Evolutionary conservation across 148 eudicot species (phyloP).

Genomic region (Gaultheria prostrata): DNA sequence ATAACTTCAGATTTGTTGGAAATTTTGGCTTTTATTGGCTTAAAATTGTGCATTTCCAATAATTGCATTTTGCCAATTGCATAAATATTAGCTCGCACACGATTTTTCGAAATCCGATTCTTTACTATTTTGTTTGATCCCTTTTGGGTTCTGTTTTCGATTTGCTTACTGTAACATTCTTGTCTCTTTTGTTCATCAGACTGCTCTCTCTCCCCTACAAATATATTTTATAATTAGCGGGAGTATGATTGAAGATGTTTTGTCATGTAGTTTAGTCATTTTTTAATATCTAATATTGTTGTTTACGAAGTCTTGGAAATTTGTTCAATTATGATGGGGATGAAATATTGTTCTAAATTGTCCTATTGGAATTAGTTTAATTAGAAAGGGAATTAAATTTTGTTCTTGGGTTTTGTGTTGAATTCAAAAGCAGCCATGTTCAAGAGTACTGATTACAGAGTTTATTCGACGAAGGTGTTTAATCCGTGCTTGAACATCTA

Average conservation of each 20-base stretch:
- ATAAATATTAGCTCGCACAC: not conserved
- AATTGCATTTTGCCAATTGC: not conserved
- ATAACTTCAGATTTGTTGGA: not conserved
- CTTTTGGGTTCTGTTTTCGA: constrained; percentile 4
- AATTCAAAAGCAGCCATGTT: not conserved
- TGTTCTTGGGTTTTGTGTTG: constrained; percentile 7
- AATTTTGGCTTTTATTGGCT: not conserved
- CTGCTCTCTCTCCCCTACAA: not conserved
- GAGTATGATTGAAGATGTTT: not conserved
- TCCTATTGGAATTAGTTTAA: not conserved
- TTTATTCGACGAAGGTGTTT: not conserved
- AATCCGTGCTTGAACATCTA: constrained; percentile 15
- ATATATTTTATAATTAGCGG: not conserved
- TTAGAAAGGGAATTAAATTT: not conserved
- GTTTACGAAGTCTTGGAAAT: constrained; percentile 11
- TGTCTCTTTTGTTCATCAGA: not conserved
- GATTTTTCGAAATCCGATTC: not conserved
- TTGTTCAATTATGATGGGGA: not conserved
- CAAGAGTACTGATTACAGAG: not conserved
- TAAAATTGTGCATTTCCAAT: not conserved
- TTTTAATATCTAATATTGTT: constrained; percentile 4
- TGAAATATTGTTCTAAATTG: not conserved
- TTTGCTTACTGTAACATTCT: constrained; percentile 1
- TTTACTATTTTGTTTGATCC: constrained; percentile 8
- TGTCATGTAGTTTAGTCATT: constrained; percentile 3